phyloP scores from a whole-genome alignment of 2,329 filamentous ascomycete genomes.

The Apiospora rasikravindrae region DNA sequence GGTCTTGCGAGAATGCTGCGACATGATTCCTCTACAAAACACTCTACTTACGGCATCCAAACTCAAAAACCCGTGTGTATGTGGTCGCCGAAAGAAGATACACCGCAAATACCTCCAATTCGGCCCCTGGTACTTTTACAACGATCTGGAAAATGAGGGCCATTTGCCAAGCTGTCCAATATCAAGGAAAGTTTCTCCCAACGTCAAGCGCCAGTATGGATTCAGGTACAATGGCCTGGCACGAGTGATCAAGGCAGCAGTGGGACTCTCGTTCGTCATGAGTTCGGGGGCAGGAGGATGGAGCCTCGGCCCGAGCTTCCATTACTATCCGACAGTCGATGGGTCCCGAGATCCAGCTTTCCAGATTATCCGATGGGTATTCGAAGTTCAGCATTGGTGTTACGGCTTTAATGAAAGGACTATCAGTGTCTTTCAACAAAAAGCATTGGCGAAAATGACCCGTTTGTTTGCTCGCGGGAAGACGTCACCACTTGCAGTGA shows the following conservation, averaged over 20 bases:
- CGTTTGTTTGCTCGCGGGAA: not conserved
- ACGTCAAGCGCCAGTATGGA: not conserved
- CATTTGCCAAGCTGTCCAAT: not conserved
- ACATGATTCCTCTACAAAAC: too few relatives aligned
- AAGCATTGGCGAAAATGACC: not conserved
- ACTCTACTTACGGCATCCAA: too few relatives aligned
- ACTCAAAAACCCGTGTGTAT: not conserved
- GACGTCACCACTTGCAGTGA: not conserved
- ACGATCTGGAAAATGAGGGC: not conserved
- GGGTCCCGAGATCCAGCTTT: not conserved
- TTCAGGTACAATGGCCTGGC: not conserved
- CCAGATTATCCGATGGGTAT: not conserved
- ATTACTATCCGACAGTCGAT: slow-evolving; percentile 24
- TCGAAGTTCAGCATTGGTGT: fast-evolving
- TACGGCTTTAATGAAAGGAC: not conserved
- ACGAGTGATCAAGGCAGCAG: slow-evolving; percentile 14
- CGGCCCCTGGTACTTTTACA: not conserved
- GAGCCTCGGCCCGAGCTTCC: slow-evolving; percentile 22
- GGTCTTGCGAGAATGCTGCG: not conserved
- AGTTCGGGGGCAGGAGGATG: slow-evolving; percentile 22
- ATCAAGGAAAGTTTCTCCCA: not conserved
- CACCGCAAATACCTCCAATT: not conserved
- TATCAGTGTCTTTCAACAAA: not conserved
- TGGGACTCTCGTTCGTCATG: slow-evolving; percentile 20
- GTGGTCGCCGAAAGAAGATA: not conserved